Evolutionary conservation across 208 protist species (phyloP), one percentile per base, ranked within the genome.

Genomic region (Blastocrithidia nonstop): DNA sequence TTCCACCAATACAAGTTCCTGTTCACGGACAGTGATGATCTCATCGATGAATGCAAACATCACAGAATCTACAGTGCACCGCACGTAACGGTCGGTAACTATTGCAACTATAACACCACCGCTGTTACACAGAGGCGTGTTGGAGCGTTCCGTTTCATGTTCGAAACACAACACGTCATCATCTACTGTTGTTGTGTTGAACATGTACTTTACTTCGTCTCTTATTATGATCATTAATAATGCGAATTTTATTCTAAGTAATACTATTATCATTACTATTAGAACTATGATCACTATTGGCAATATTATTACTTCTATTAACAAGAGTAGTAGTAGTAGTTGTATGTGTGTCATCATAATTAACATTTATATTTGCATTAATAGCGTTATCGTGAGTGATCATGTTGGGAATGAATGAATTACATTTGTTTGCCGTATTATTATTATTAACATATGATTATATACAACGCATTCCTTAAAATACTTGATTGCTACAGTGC

Each of bases 11-110:
- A 62, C 85, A 93, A 13, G 67, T 88, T 4, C 88, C 88, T 0
- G 78, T 85, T 85, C 88, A 95, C 36, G 83, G 80, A 42, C 87
- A 95, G 62, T 95, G 88, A 53, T 95, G 88, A 52, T 95, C 88
- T n/a, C 86, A 62, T 5, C 85, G 72, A 2, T 51, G 29, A 6
- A 95, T 71, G 35, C 88, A 95, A 9, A 72, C 61, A 40, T 93
- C 78, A 32, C 88, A 95, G 49, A 62, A 79, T n/a, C 65, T 63
- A 55, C 88, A 95, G 56, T 95, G 88, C 16, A 80, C 66, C 1
- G 61, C 74, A 25, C 88, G 65, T 8, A 71, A 65, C 6, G 84
- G 83, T 2, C 83, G 74, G 47, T 87, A 87, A 9, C 57, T 47
- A 47, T 88, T 65, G 60, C 88, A 95, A 21, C 61, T 76, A 39